Evolutionary conservation across 164 flowering plant species (phyloP), one percentile per base, ranked within the genome.

Genomic region (Vitis vinifera): DNA sequence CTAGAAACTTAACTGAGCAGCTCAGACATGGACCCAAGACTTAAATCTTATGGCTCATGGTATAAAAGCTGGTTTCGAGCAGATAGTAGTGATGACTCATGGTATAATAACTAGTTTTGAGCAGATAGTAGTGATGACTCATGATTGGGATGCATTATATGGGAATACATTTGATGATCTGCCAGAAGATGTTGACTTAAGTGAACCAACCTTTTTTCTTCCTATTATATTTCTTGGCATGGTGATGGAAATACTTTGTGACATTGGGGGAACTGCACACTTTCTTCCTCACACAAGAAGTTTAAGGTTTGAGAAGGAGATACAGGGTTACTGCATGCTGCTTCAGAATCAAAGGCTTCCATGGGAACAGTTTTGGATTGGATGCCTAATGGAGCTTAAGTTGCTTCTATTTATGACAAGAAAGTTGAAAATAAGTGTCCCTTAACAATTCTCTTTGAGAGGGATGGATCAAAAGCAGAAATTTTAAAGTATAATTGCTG

Each of bases 221-320:
- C 75, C 16, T n/a, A 55, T 56, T 63, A 4, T 55, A 76, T 93
- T 66, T 83, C 94, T 19, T 95, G 99, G 98, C 73, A 98, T 71
- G 99, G 99, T 56, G 99, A 95, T 84, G 98, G 98, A 95, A 89
- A 64, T 95, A 83, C 78, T 88, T 95, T 82, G 94, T 88, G 1
- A 90, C 97, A 49, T 71, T 93, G 19, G 80, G 78, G 71, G 80
- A 79, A 69, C 74, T 60, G 9, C 51, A 51, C 12, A 19, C 87
- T 65, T 65, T 66, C 77, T 75, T 73, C 88, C 58, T 62, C 66
- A 55, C 80, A 60, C 19, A 87, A 81, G 77, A 87, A 80, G 75
- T 71, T 93, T 68, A 93, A 84, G 70, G 81, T 95, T 16, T 93
- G 99, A 98, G 99, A 95, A 73, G 82, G 97, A 59, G 94, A 95